phyloP scores from a whole-genome alignment of 2,329 filamentous ascomycete species.

The Scolecobasidium constrictum region DNA sequence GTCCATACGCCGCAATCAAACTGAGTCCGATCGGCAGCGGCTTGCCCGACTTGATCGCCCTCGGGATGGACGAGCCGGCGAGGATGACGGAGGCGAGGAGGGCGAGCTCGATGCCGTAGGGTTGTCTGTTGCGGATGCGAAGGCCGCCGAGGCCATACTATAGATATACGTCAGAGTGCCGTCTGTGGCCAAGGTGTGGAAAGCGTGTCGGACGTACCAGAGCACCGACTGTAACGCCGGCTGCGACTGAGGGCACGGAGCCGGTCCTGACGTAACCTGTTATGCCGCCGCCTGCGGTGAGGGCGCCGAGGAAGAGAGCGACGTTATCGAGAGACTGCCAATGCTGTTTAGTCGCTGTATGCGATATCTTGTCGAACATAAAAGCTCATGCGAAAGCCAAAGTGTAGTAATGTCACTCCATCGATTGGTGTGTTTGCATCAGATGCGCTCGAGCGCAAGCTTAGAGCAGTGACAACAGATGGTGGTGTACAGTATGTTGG shows the following conservation, averaged over 20 bases:
- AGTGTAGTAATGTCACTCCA: no score
- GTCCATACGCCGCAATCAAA: slow-evolving; percentile 64
- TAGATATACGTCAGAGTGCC: neutral
- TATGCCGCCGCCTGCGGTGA: slow-evolving; percentile 80
- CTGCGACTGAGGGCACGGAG: slow-evolving; percentile 76
- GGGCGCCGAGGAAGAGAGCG: slow-evolving; percentile 65
- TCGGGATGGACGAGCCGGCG: slow-evolving; percentile 72
- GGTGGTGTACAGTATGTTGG: no score
- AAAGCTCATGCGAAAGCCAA: no score
- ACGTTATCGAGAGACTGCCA: slow-evolving; percentile 41
- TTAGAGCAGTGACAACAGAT: no score
- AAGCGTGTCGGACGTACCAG: slow-evolving; percentile 32
- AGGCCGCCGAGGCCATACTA: slow-evolving; percentile 69
- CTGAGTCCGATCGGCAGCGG: slow-evolving; percentile 74
- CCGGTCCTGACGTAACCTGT: slow-evolving; percentile 77
- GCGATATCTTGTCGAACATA: no score
- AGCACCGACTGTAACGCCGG: slow-evolving; percentile 71
- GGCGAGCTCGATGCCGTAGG: slow-evolving; percentile 82
- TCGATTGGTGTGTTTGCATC: no score
- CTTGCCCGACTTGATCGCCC: slow-evolving; percentile 75
- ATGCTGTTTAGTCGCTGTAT: no score
- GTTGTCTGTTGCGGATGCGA: slow-evolving; percentile 61
- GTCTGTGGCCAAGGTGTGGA: neutral
- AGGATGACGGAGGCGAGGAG: slow-evolving; percentile 79
- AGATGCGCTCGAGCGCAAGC: no score